Percentiles rank a stretch among this genome's conserved stretches.
phyloP scores from a whole-genome alignment of 2,329 filamentous ascomycete genomes.

The Chrysoporthe austroafricana region DNA sequence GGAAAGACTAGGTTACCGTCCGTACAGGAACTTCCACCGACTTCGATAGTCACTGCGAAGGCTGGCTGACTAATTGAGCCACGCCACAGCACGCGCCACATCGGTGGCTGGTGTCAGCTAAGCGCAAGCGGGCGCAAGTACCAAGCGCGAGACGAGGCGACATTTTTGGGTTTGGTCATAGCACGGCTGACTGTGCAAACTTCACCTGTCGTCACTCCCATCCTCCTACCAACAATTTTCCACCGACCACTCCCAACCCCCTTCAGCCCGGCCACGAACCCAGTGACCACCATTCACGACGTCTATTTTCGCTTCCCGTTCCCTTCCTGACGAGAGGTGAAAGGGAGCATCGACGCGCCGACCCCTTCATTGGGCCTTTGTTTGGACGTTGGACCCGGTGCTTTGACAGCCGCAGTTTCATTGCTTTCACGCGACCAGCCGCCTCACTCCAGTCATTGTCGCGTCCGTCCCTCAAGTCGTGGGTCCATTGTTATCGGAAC shows the following conservation, averaged over 20 bases:
- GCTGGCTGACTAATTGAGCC: not conserved
- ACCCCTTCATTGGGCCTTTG: conserved; percentile 7
- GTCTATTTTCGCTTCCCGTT: not conserved
- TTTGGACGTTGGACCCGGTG: conserved; percentile 14
- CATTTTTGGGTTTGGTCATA: not conserved
- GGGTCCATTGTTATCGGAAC: conserved; percentile 7
- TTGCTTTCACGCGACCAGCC: conserved; percentile 4
- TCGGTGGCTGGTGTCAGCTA: not conserved
- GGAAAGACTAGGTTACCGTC: too few species aligned
- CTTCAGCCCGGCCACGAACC: not conserved
- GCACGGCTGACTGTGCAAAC: conserved; percentile 14
- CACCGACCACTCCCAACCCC: not conserved
- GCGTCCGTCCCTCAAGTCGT: conserved; percentile 6
- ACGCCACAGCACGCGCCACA: not conserved
- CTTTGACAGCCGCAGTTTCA: conserved; percentile 9
- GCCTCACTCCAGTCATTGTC: conserved; percentile 17
- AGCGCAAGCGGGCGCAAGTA: not conserved
- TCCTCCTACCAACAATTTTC: not conserved
- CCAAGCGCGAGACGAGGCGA: not conserved
- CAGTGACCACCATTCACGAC: not conserved
- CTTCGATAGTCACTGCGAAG: not conserved
- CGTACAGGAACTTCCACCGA: not conserved
- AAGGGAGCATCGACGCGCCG: conserved; percentile 1
- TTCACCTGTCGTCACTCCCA: conserved; percentile 14
- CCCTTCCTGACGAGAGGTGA: not conserved